A percentile compares a stretch with the other conserved stretches of the same genome.
Evolutionary conservation across 1,284 basidiomycete species (phyloP).

Genomic region (Malassezia restricta): DNA sequence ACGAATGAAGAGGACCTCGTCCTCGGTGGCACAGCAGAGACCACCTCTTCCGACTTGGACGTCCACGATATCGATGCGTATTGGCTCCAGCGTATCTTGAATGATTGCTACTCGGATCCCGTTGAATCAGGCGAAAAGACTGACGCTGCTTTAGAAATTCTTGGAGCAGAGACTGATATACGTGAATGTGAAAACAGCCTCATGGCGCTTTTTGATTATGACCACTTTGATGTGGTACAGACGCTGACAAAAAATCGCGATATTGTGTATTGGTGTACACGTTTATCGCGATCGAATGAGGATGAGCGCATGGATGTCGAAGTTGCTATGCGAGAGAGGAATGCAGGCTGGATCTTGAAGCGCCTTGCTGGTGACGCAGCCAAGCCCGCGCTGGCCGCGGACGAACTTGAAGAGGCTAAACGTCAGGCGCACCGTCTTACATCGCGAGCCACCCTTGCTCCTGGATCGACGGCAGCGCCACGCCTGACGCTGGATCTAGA

Average conservation of each 20-base stretch:
- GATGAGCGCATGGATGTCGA: slow-evolving; percentile 87
- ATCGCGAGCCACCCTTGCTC: slow-evolving; percentile 74
- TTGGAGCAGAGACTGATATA: slow-evolving; percentile 69
- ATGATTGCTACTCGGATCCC: slow-evolving; percentile 80
- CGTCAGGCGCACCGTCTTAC: slow-evolving; percentile 52
- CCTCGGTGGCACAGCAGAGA: slow-evolving; percentile 49
- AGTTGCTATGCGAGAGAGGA: slow-evolving; percentile 96
- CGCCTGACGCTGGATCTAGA: slow-evolving; percentile 80
- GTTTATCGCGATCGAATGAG: slow-evolving; percentile 68
- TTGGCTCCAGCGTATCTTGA: slow-evolving; percentile 92
- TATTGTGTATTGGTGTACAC: slow-evolving; percentile 94
- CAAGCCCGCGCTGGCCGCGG: slow-evolving; percentile 48
- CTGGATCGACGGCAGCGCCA: slow-evolving; percentile 69
- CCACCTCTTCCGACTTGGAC: slow-evolving; percentile 55
- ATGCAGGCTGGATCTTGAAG: slow-evolving; percentile 85
- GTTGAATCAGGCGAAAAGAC: slow-evolving; percentile 89
- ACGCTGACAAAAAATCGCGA: slow-evolving; percentile 91
- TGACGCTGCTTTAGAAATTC: slow-evolving; percentile 67
- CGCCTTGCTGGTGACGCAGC: slow-evolving; percentile 51
- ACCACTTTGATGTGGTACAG: slow-evolving; percentile 76
- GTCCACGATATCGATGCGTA: slow-evolving; percentile 89
- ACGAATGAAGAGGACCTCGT: slow-evolving; percentile 52
- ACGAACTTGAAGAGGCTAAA: slow-evolving; percentile 57
- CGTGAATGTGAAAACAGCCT: slow-evolving; percentile 93
- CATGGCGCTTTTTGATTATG: slow-evolving; percentile 93